Conservation (phyloP, 1,284 basidiomycete genomes). For the Naganishia liquefaciens region DNA sequence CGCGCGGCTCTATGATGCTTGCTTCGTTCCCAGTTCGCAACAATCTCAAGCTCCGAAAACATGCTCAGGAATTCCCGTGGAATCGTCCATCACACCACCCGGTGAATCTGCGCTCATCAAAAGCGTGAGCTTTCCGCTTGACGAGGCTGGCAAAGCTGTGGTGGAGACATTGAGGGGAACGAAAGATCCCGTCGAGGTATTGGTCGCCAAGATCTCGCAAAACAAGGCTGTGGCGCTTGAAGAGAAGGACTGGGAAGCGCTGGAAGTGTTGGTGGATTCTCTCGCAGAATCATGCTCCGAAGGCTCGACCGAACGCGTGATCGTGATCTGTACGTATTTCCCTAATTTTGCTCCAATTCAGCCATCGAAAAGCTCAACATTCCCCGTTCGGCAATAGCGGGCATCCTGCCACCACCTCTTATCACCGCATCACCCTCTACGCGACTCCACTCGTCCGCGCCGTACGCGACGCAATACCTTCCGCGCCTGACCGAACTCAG, state of each 20-base stretch:
- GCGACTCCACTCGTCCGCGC: conserved; percentile 68
- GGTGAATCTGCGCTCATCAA: background rate
- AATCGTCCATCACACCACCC: background rate
- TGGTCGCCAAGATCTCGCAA: background rate
- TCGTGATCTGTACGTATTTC: conserved; percentile 23
- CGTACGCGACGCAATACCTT: conserved; percentile 69
- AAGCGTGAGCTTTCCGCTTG: too few species aligned
- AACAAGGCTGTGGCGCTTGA: background rate
- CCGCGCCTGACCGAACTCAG: conserved; percentile 72
- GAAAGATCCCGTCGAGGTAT: background rate
- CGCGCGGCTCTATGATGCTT: background rate
- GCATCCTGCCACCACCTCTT: conserved; percentile 79
- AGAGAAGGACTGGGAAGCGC: conserved; percentile 1
- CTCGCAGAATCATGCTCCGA: background rate
- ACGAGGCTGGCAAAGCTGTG: background rate
- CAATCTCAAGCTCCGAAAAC: background rate
- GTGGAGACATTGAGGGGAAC: background rate
- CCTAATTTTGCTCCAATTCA: too few species aligned
- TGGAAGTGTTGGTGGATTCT: conserved; percentile 11
- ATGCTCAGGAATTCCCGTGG: background rate
- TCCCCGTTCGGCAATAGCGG: conserved; percentile 59
- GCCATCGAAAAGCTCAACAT: background rate
- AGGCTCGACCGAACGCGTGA: background rate
- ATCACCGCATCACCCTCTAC: conserved; percentile 65
- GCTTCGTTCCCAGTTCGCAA: background rate